These are phyloP conservation scores for Hawksworthiomyces lignivorus DNA, from an alignment of 2,329 filamentous ascomycete genomes.

Conservation along the genomic window DNA sequence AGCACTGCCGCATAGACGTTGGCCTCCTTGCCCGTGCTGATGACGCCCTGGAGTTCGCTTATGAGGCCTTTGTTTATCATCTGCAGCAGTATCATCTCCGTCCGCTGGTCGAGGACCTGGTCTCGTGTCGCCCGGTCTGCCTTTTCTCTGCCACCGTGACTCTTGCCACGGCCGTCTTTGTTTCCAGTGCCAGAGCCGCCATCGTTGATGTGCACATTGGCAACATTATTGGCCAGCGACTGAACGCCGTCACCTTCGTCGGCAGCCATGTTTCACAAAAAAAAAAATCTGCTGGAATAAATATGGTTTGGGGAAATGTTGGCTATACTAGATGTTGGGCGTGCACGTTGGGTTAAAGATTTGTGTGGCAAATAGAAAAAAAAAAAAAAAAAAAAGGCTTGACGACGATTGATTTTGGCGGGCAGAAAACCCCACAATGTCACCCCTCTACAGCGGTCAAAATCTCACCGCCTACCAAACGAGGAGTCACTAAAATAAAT, in stretches of 20 bases:
- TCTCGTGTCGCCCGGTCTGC: conserved; percentile 89
- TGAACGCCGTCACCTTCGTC: conserved; percentile 7
- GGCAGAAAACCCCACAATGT: too few species aligned
- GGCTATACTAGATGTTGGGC: too few species aligned
- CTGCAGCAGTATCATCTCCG: conserved; percentile 89
- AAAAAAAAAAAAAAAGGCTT: too few species aligned
- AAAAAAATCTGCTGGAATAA: too few species aligned
- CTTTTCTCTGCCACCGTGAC: conserved; percentile 50
- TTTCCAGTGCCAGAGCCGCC: conserved; percentile 11
- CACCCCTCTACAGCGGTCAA: too few species aligned
- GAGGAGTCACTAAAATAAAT: too few species aligned
- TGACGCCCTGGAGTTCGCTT: conserved; percentile 85
- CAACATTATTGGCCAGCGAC: conserved; percentile 4
- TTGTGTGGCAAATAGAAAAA: too few species aligned
- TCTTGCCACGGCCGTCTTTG: conserved; percentile 7
- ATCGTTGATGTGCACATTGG: conserved; percentile 13
- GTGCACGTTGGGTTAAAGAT: too few species aligned
- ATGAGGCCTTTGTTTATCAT: conserved; percentile 91
- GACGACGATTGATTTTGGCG: too few species aligned
- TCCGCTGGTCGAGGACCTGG: conserved; percentile 88
- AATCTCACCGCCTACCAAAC: too few species aligned
- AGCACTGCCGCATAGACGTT: conserved; percentile 92
- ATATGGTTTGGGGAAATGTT: too few species aligned
- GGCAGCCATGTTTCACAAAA: conserved; percentile 8
- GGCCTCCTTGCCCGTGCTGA: conserved; percentile 95